phyloP scores from a whole-genome alignment of 1,139 yeast genomes.

The Ashbya aceris region DNA sequence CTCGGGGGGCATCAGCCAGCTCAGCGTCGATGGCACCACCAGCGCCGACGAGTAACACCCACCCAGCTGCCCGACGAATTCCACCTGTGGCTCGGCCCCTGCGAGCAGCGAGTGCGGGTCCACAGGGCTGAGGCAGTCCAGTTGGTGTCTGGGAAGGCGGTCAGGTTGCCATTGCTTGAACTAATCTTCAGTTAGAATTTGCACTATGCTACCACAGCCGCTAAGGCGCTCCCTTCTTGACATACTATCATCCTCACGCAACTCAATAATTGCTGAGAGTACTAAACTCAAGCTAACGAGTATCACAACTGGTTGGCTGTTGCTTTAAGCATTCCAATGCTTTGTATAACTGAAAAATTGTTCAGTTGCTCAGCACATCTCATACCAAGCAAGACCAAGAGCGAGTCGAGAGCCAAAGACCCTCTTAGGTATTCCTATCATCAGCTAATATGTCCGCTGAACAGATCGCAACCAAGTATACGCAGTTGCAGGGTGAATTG shows the following conservation, averaged over 20 bases:
- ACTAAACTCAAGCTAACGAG: too few relatives aligned
- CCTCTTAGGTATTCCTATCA: too few relatives aligned
- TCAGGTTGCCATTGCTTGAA: constrained; percentile 31
- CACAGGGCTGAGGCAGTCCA: constrained; percentile 16
- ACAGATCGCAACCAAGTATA: constrained; percentile 16
- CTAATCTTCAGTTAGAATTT: constrained; percentile 11
- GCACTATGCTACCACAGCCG: too few relatives aligned
- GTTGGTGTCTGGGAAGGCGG: constrained; percentile 27
- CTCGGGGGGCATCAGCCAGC: constrained; percentile 6
- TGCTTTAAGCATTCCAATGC: too few relatives aligned
- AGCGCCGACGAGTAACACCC: background rate
- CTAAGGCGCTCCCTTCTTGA: too few relatives aligned
- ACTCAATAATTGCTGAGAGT: too few relatives aligned
- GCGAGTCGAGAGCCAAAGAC: too few relatives aligned
- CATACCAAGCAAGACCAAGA: background rate
- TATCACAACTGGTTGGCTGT: too few relatives aligned
- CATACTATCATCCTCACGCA: too few relatives aligned
- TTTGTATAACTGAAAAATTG: too few relatives aligned
- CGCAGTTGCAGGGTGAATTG: constrained; percentile 34
- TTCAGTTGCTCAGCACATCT: background rate
- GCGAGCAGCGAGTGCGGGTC: constrained; percentile 21
- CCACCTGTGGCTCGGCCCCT: constrained; percentile 19
- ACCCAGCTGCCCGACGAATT: constrained; percentile 7
- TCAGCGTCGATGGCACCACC: constrained; percentile 5
- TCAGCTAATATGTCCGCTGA: constrained; percentile 6